Conservation (phyloP, 2,329 filamentous ascomycete species). For the Balansia obtecta region DNA sequence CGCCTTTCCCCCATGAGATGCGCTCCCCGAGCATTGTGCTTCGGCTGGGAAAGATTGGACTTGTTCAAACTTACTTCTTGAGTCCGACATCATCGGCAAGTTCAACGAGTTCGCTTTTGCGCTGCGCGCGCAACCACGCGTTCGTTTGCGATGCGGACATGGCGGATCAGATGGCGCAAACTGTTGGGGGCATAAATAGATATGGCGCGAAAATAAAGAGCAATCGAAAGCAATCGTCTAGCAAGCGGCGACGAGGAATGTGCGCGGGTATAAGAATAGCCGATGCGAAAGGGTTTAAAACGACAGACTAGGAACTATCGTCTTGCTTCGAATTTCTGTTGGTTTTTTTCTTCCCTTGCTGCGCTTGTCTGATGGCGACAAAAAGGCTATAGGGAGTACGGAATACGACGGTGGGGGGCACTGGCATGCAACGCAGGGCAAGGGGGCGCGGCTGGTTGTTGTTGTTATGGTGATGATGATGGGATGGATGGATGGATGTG, state of each 20-base stretch:
- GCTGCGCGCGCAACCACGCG: slow-evolving; percentile 68
- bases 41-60: slow-evolving; percentile 1
- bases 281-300: too few relatives aligned
- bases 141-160: slow-evolving; percentile 29
- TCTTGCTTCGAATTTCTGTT: neutral
- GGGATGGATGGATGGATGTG: too few relatives aligned
- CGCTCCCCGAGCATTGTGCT: neutral
- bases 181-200: too few relatives aligned
- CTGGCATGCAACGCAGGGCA: neutral
- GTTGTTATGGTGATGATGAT: too few relatives aligned
- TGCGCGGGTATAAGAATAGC: too few relatives aligned
- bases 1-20: neutral
- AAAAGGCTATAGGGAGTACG: too few relatives aligned
- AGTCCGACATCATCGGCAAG: slow-evolving; percentile 61
- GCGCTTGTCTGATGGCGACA: neutral
- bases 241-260: neutral
- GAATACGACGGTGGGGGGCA: neutral
- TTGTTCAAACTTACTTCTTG: slow-evolving; percentile 51
- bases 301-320: neutral
- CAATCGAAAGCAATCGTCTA: too few relatives aligned
- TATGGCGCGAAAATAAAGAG: too few relatives aligned
- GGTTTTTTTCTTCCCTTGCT: neutral
- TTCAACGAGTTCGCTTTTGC: slow-evolving; percentile 67
- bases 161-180: slow-evolving; percentile 5
- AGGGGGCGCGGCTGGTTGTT: slow-evolving; percentile 4